Evolutionary conservation across 2,329 filamentous ascomycete genomes (phyloP), one percentile per base, ranked within the genome.

Genomic region (Paecilomyces fulvus): DNA sequence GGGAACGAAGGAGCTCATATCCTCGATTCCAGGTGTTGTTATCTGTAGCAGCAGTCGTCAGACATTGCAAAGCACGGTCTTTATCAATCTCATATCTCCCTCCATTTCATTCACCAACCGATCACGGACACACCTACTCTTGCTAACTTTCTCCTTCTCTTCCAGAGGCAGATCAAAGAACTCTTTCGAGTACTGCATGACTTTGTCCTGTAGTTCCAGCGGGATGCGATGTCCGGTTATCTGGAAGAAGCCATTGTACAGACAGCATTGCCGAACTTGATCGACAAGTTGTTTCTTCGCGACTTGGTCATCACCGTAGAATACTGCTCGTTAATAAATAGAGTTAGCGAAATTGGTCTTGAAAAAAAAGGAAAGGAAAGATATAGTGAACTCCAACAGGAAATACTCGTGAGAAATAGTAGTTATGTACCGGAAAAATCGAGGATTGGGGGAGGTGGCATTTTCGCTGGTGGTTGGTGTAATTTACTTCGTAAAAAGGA

Each of bases 201-300:
- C 69, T 6, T 63, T 62, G 2, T 69, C 61, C 54, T 77, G 74
- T 2, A 77, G 58, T 1, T 70, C 64, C 7, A 68, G 49, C 1
- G 75, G 70, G 5, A 78, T 68, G 1, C 67, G 63, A 54, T 77
- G 75, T 28, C 72, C 72, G 1, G 68, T 72, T 58, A 78, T 75
- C 55, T 78, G 75, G 62, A 78, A 78, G 63, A 78, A 78, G 20
- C 76, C 76, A 30, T 49, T 51, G 23, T 28, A 30, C 21, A 46
- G 12, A 37, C 49, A 52, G 14, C 30, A 30, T 9, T 28, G 23
- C 5, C 52, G 31, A 17, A 54, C 28, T 25, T 49, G 31, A 3
- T 28, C 37, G 37, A 54, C 52, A 11, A 54, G 48, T n/a, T 49
- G 9, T 6, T 23, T 14, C 23, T 49, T 49, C 10, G 48, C 48